phyloP scores from a whole-genome alignment of 2,329 filamentous ascomycete species.

The Sporothrix globosa region DNA sequence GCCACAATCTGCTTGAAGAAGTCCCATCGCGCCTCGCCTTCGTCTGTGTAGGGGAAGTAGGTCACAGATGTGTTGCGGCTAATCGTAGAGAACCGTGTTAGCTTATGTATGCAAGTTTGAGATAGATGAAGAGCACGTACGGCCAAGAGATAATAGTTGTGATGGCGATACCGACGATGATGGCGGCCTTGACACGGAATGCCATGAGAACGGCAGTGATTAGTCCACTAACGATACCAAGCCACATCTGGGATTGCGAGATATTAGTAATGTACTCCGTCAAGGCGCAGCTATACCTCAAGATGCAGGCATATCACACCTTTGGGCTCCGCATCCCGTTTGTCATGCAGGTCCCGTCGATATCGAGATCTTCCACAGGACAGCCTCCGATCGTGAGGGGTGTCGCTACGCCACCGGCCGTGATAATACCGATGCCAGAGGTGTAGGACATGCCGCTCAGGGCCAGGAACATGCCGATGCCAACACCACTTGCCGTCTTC shows the following conservation, averaged over 20 bases:
- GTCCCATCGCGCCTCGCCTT: slow-evolving; percentile 67
- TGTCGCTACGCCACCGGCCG: slow-evolving; percentile 64
- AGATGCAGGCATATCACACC: slow-evolving; percentile 3
- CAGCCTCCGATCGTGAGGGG: slow-evolving; percentile 80
- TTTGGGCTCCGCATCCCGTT: slow-evolving; percentile 30
- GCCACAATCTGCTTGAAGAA: slow-evolving; percentile 75
- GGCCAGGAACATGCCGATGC: slow-evolving; percentile 66
- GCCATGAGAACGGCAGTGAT: slow-evolving; percentile 80
- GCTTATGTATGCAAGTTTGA: neutral
- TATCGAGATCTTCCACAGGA: slow-evolving; percentile 55
- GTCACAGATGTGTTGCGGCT: slow-evolving; percentile 62
- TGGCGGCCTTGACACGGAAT: slow-evolving; percentile 74
- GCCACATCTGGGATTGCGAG: slow-evolving; percentile 67
- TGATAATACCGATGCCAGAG: slow-evolving; percentile 80
- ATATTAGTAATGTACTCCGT: neutral
- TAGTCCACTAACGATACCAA: slow-evolving; percentile 79
- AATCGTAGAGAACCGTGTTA: neutral
- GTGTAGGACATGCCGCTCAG: slow-evolving; percentile 73
- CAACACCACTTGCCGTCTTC: slow-evolving; percentile 67
- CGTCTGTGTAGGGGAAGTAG: slow-evolving; percentile 68
- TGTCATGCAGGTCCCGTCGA: slow-evolving; percentile 39
- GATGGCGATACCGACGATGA: slow-evolving; percentile 71
- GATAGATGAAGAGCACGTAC: slow-evolving; percentile 47
- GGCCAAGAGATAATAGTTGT: slow-evolving; percentile 78
- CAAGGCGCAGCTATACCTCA: neutral